Conservation (phyloP, 2,329 filamentous ascomycete genomes). For the Purpureocillium lavendulum region DNA sequence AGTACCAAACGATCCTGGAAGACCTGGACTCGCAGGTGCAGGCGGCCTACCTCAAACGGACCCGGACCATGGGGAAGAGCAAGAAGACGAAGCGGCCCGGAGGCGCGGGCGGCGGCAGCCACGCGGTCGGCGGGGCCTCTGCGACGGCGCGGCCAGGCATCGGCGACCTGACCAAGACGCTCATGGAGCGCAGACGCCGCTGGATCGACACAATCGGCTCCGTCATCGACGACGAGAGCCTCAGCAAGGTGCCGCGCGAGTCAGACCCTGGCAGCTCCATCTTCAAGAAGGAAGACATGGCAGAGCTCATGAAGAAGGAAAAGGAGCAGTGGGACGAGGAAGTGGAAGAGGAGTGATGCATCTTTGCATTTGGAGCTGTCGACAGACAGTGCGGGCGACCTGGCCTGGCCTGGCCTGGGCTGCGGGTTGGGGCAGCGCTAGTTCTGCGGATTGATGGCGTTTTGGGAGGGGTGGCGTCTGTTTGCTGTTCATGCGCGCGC, state of each 20-base stretch:
- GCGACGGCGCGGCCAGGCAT: slow-evolving; percentile 70
- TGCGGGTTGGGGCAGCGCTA: too few relatives aligned
- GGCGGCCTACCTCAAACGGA: slow-evolving; percentile 90
- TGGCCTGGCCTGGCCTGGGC: too few relatives aligned
- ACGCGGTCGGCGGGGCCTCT: slow-evolving; percentile 49
- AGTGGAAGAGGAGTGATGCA: slow-evolving; percentile 54
- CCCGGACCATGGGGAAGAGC: slow-evolving; percentile 85
- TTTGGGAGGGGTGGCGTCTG: too few relatives aligned
- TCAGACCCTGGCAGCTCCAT: slow-evolving; percentile 59
- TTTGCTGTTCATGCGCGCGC: too few relatives aligned
- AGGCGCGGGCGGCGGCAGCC: slow-evolving; percentile 64
- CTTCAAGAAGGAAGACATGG: slow-evolving; percentile 68
- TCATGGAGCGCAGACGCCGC: slow-evolving; percentile 84
- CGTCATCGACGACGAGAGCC: slow-evolving; percentile 77
- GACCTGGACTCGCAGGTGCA: slow-evolving; percentile 94
- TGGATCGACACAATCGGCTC: slow-evolving; percentile 90
- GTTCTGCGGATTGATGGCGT: too few relatives aligned
- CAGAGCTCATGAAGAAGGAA: slow-evolving; percentile 63
- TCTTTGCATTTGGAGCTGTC: background rate
- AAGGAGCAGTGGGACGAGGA: slow-evolving; percentile 77
- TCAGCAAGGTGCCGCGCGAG: slow-evolving; percentile 60
- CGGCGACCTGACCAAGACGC: slow-evolving; percentile 78
- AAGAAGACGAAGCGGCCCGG: slow-evolving; percentile 81
- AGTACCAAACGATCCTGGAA: slow-evolving; percentile 94
- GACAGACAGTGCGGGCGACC: background rate